A percentile compares a stretch with the other conserved stretches of the same genome.
phyloP scores from a whole-genome alignment of 1,284 basidiomycete species.

The Cryptococcus sp. region DNA sequence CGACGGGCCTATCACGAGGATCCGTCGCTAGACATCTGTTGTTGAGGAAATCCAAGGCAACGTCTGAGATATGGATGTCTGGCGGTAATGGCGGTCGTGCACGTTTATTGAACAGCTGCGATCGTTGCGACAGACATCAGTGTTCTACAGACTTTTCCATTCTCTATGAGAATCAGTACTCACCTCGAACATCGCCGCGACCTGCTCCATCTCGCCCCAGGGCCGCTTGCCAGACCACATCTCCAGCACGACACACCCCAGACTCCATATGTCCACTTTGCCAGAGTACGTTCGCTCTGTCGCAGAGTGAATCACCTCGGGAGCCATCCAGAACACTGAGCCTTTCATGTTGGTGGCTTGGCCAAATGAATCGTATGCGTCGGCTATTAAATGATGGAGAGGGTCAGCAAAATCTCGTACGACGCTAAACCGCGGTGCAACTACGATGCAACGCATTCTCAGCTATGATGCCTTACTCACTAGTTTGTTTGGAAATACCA shows the following conservation, averaged over 20 bases:
- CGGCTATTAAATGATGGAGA: constrained; percentile 56
- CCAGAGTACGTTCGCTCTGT: constrained; percentile 85
- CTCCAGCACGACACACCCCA: constrained; percentile 95
- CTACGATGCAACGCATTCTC: background rate
- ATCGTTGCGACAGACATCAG: background rate
- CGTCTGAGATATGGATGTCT: constrained; percentile 71
- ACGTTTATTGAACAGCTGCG: constrained; percentile 58
- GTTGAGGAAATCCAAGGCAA: constrained; percentile 82
- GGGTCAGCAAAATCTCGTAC: constrained; percentile 4
- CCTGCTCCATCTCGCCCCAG: constrained; percentile 85
- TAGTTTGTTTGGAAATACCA: constrained; percentile 85
- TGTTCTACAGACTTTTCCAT: background rate
- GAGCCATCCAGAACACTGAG: constrained; percentile 99
- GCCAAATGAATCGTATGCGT: constrained; percentile 78
- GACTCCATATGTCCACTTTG: constrained; percentile 98
- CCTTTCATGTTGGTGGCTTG: constrained; percentile 87
- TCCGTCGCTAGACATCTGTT: constrained; percentile 89
- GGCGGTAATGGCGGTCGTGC: constrained; percentile 85
- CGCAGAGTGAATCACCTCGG: constrained; percentile 71
- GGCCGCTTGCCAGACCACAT: constrained; percentile 96
- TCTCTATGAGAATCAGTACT: constrained; percentile 39
- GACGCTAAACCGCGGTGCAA: too few species aligned
- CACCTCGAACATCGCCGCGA: constrained; percentile 93
- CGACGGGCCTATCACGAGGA: constrained; percentile 81
- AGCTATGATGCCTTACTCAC: constrained; percentile 25